Conservation (phyloP, 1,284 basidiomycete species). For the Ceratobasidium sp. region DNA sequence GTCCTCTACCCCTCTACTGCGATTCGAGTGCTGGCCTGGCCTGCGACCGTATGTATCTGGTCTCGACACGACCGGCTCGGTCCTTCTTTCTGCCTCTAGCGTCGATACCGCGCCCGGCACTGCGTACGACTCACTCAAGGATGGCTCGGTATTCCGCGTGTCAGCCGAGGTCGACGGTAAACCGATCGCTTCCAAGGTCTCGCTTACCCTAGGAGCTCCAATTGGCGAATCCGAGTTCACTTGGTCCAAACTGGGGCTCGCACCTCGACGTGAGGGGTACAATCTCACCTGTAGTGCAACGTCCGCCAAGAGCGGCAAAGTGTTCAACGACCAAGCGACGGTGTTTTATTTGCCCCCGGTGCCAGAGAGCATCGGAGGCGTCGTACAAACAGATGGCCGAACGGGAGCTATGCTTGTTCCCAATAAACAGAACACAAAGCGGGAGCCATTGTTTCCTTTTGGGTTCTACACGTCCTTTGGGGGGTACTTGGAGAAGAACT, state of each 20-base stretch:
- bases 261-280: conserved; percentile 57
- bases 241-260: conserved; percentile 50
- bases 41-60: conserved; percentile 70
- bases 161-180: conserved; percentile 55
- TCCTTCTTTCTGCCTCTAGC: conserved; percentile 64
- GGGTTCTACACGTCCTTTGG: conserved; percentile 76
- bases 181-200: conserved; percentile 51
- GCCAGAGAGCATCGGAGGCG: conserved; percentile 53
- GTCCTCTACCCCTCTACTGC: conserved; percentile 62
- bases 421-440: conserved; percentile 51
- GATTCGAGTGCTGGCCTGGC: conserved; percentile 69
- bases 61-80: conserved; percentile 51
- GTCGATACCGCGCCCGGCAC: conserved; percentile 61
- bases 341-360: conserved; percentile 65
- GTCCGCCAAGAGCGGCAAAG: conserved; percentile 48
- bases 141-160: conserved; percentile 50
- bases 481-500: conserved; percentile 62
- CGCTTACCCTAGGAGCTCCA: conserved; percentile 64
- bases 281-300: conserved; percentile 60
- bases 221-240: conserved; percentile 57
- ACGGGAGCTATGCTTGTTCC: conserved; percentile 71
- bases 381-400: conserved; percentile 72
- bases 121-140: conserved; percentile 53
- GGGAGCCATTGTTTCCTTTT: conserved; percentile 68
- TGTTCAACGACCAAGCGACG: conserved; percentile 55